Evolutionary conservation across 768 basidiomycete genomes (phyloP).

Genomic region (Tricholomella constricta): DNA sequence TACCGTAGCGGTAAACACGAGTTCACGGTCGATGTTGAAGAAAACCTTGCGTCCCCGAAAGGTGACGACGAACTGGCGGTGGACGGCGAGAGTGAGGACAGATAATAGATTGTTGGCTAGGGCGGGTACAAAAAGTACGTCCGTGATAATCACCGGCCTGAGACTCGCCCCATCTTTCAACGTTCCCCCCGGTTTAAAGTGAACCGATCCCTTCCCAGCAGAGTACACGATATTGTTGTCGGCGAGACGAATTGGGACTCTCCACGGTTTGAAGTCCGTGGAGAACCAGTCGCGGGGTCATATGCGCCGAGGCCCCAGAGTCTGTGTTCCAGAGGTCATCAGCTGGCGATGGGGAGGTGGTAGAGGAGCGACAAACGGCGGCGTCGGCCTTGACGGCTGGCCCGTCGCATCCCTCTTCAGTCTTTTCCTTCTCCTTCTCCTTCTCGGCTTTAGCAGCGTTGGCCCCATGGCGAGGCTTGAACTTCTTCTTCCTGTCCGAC

Average conservation of each 20-base stretch:
- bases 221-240: too few relatives aligned
- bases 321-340: constrained; percentile 4
- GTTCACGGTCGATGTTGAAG: not conserved
- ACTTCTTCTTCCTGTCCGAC: not conserved
- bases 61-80: not conserved
- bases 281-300: constrained; percentile 6
- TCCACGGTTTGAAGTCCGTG: constrained; percentile 1
- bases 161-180: not conserved
- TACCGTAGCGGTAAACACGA: not conserved
- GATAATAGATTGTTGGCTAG: constrained; percentile 7
- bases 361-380: constrained; percentile 3
- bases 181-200: not conserved
- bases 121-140: constrained; percentile 7
- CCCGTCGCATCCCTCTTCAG: constrained; percentile 5
- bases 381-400: constrained; percentile 8
- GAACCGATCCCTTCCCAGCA: not conserved
- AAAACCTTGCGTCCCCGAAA: not conserved
- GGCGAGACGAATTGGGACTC: not conserved
- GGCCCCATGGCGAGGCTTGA: not conserved
- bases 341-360: not conserved
- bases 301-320: constrained; percentile 8
- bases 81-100: constrained; percentile 2
- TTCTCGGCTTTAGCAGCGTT: not conserved
- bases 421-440: not conserved
- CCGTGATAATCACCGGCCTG: not conserved